Evolutionary conservation across 805 yeast genomes (phyloP).

Genomic region (Wickerhamiella kazuoi): DNA sequence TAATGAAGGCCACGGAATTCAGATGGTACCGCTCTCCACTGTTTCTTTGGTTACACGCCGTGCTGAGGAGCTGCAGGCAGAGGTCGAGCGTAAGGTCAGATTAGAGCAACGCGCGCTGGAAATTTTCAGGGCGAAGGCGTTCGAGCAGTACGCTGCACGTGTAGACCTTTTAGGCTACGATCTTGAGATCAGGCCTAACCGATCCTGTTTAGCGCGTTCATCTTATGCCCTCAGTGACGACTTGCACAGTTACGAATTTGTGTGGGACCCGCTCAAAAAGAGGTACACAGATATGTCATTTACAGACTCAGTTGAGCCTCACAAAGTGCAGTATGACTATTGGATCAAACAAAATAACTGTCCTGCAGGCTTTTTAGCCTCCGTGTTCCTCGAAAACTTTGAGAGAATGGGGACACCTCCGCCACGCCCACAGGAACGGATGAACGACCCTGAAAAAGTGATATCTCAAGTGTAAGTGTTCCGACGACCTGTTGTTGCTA

Average conservation of each 20-base stretch:
- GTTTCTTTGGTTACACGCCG: constrained; percentile 1
- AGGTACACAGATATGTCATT: constrained; percentile 1
- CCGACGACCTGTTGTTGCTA: too few relatives aligned
- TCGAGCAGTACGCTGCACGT: neutral
- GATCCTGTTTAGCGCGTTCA: constrained; percentile 1
- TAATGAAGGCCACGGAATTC: neutral
- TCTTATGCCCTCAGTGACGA: neutral
- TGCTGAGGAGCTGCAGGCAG: neutral
- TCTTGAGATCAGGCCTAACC: constrained; percentile 1
- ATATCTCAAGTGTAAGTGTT: too few relatives aligned
- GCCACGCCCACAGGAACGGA: neutral
- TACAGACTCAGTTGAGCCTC: neutral
- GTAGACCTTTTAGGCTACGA: constrained; percentile 1
- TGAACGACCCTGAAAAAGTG: too few relatives aligned
- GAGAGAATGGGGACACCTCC: neutral
- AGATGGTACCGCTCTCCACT: constrained; percentile 1
- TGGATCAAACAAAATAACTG: constrained; percentile 1
- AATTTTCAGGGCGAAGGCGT: neutral
- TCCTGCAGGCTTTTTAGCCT: constrained; percentile 3
- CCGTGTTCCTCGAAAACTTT: constrained; percentile 1
- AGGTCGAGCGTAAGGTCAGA: neutral
- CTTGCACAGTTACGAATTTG: constrained; percentile 2
- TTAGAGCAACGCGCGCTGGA: constrained; percentile 1
- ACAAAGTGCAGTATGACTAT: constrained; percentile 1
- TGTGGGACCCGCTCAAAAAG: constrained; percentile 1